Evolutionary conservation across 768 basidiomycete genomes (phyloP), one percentile per base, ranked within the genome.

Genomic region (Boletus reticulatus): DNA sequence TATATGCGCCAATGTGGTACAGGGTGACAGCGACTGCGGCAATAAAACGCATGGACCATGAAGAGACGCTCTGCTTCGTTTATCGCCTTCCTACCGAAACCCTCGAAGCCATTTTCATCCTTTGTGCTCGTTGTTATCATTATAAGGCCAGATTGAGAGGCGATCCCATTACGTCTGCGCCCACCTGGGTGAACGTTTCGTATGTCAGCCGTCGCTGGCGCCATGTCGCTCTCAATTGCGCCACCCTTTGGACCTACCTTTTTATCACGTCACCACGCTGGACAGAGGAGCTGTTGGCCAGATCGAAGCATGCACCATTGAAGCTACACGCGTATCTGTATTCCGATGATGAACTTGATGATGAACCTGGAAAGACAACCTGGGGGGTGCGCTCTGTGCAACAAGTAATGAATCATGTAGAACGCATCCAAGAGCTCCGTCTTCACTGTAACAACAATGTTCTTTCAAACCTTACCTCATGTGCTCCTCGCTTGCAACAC

Each of bases 241-340:
- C 77, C 3, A 56, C 44, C 16, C 67, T 81, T 36, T 82, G 80
- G 79, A 67, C 52, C 16, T 60, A 61, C 39, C 64, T 73, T 22
- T 59, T 70, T 11, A 68, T 75, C 38, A 57, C 50, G 4, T 67
- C 67, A 11, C 67, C 71, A 1, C 62, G 56, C 43, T 76, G 76
- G 73, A 70, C 70, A 10, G 63, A 72, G 36, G 77, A 75, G 59
- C 76, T 78, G 72, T 50, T 80, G 34, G 64, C 62, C 29, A 71
- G 80, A 19, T 81, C 79, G 0, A 79, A 76, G 53, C 71, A 65
- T 62, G 75, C 74, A 12, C 64, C 70, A 17, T 39, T 67, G 22
- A 49, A 43, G 34, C 27, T 62, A 41, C 16, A 10, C 6, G 9
- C 42, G 39, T 1, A 22, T 20, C 7, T 19, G 14, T 13, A 22